Evolutionary conservation across 176 grass and related monocot species (phyloP), one percentile per base, ranked within the genome.

Genomic region (Triticum dicoccoides): DNA sequence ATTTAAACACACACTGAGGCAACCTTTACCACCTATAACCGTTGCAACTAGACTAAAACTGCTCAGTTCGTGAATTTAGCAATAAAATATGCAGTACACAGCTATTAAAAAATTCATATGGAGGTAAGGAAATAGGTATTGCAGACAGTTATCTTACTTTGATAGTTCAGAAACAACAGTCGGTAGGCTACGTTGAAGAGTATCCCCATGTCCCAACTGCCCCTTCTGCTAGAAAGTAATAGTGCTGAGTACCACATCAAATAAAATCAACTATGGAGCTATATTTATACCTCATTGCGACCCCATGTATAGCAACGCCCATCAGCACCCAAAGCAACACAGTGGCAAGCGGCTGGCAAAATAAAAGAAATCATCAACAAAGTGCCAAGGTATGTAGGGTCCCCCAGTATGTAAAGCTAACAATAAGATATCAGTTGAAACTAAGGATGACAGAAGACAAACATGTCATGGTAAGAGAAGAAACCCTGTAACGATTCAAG

Each of bases 291-390:
- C 92, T 99, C 97, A 83, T 99, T 99, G 73, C 92, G 89, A 24
- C 97, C 97, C 97, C 97, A 99, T 51, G 97, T 90, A 79, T 96
- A 99, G 86, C 97, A 99, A 42, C 80, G 89, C 0, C 97, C 97
- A 87, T 96, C 85, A 49, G 87, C 89, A 88, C 94, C 97, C 83
- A 99, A 90, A 88, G 97, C 97, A 84, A 99, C 92, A 84, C 94
- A 99, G 87, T 99, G 97, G 69, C 90, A 96, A 66, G 97, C 87
- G 79, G 85, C 97, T 99, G 84, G 33, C 83, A 27, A 86, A 88
- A 81, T 17, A 74, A 42, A 92, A 6, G 9, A 59, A 51, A 35
- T 80, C 51, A 84, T 80, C 59, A 73, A 21, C 33, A 11, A 63
- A n/a, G 61, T 63, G 61, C 61, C 21, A 66, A 84, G 79, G 74